Percentiles rank a stretch among this genome's conserved stretches.
Conservation (phyloP, 2,329 filamentous ascomycete genomes). For the Akanthomyces lecanii region DNA sequence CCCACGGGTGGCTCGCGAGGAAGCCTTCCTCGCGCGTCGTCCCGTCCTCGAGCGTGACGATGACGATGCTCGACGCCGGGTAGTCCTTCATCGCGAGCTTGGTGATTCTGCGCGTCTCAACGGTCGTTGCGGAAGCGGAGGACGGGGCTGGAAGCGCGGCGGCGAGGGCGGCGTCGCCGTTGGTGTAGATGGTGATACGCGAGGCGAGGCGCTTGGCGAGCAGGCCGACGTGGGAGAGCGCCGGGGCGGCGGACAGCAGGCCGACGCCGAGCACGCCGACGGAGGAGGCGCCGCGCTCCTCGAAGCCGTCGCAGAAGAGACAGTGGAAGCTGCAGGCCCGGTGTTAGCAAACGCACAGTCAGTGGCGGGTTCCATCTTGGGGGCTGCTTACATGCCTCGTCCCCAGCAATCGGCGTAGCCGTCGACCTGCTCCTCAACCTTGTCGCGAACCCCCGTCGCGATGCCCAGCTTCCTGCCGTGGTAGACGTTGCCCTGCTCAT, state of each 20-base stretch:
- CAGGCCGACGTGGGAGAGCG: slow-evolving; percentile 37
- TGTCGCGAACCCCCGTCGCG: slow-evolving; percentile 49
- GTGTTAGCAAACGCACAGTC: too few relatives aligned
- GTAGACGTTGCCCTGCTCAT: slow-evolving; percentile 40
- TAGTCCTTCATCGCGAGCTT: slow-evolving; percentile 27
- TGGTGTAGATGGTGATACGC: slow-evolving; percentile 48
- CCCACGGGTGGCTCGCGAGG: slow-evolving; percentile 34
- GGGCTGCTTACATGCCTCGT: slow-evolving; percentile 39
- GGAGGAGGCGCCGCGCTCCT: slow-evolving; percentile 45
- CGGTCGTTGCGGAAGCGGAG: slow-evolving; percentile 26
- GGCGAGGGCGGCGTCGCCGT: slow-evolving; percentile 37
- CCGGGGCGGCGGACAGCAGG: slow-evolving; percentile 26
- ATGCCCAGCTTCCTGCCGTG: slow-evolving; percentile 51
- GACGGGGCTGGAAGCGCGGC: slow-evolving; percentile 23
- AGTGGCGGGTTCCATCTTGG: too few relatives aligned
- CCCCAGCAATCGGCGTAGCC: slow-evolving; percentile 56
- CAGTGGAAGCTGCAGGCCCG: slow-evolving; percentile 45
- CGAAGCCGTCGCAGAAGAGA: slow-evolving; percentile 57
- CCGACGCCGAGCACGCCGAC: slow-evolving; percentile 45
- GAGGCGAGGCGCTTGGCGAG: slow-evolving; percentile 42
- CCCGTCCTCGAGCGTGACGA: slow-evolving; percentile 39
- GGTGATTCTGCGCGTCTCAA: slow-evolving; percentile 34
- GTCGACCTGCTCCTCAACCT: slow-evolving; percentile 42
- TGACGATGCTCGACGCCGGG: slow-evolving; percentile 25
- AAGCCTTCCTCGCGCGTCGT: slow-evolving; percentile 35